These are phyloP conservation scores for Colletotrichum falcatum DNA, from an alignment of 2,329 filamentous ascomycete genomes.

Conservation along the genomic window DNA sequence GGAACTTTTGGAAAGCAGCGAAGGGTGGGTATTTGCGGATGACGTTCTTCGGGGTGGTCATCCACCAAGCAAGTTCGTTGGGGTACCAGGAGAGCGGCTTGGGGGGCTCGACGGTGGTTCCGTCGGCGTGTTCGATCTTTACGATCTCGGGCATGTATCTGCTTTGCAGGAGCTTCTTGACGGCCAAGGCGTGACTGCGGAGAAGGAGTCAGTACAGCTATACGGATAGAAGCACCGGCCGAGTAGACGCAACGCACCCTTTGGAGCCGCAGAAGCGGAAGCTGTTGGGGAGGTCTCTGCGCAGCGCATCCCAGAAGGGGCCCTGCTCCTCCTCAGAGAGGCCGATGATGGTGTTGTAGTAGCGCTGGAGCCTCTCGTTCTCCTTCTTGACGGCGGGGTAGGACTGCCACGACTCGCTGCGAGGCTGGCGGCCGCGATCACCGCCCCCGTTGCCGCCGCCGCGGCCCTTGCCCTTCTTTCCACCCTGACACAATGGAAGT, in stretches of 20 bases:
- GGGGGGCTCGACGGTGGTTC: slow-evolving; percentile 83
- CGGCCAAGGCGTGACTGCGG: slow-evolving; percentile 85
- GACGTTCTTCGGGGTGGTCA: slow-evolving; percentile 98
- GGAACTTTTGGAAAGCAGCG: slow-evolving; percentile 94
- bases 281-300: slow-evolving; percentile 91
- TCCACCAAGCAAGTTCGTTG: slow-evolving; percentile 94
- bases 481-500: slow-evolving; percentile 18
- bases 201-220: slow-evolving; percentile 11
- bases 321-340: slow-evolving; percentile 82
- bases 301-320: slow-evolving; percentile 86
- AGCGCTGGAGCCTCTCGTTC: slow-evolving; percentile 87
- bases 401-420: slow-evolving; percentile 39
- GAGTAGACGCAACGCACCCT: slow-evolving; percentile 65
- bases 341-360: slow-evolving; percentile 83
- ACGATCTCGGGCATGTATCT: slow-evolving; percentile 92
- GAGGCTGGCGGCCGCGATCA: slow-evolving; percentile 39
- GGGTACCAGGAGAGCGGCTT: slow-evolving; percentile 91
- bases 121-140: slow-evolving; percentile 85
- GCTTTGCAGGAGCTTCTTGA: slow-evolving; percentile 88
- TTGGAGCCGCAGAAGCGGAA: slow-evolving; percentile 98
- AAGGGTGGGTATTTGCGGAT: slow-evolving; percentile 95
- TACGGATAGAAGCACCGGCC: neutral
- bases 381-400: slow-evolving; percentile 77
- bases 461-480: slow-evolving; percentile 37
- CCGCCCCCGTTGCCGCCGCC: slow-evolving; percentile 23